Evolutionary conservation across 2,329 filamentous ascomycete genomes (phyloP), one percentile per base, ranked within the genome.

Genomic region (Biscogniauxia sp.): DNA sequence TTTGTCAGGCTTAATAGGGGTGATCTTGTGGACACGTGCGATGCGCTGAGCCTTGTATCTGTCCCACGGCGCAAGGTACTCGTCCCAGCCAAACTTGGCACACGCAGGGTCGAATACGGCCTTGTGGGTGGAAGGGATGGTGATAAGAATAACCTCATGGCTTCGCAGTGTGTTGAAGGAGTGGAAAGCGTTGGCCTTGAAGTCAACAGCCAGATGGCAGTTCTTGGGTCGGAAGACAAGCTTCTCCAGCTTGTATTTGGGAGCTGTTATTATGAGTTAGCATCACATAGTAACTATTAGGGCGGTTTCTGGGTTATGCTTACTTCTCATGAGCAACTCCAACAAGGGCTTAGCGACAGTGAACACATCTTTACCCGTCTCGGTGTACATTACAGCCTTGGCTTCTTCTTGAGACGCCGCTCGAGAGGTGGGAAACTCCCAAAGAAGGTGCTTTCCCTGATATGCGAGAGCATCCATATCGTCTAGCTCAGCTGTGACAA

Each of bases 71-170:
- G 51, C 26, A n/a, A 58, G 28, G 19, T n/a, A 32, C 51, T 58
- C 56, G 20, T 23, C 50, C 56, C 56, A 58, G 37, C 56, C 56
- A 17, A 58, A n/a, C 19, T 53, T 50, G 25, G 51, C 49, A 23
- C 50, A 20, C 17, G 56, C 17, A 20, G 52, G 52, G 26, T 58
- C 56, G 50, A 58, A 20, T 1, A 41, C 56, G 6, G 25, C 41
- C 51, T 58, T 50, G n/a, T 53, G 23, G 3, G 28, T 50, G n/a
- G 51, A 13, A 3, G 25, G 28, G n/a, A 54, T 25, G 19, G 56
- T 58, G n/a, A 54, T 17, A 15, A 50, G 51, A 13, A 58, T n/a
- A n/a, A 58, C 25, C 20, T 25, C 17, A 19, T 58, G 56, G 3
- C 13, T 19, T 5, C 25, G n/a, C 2, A 58, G 20, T 2, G 51